Conservation (phyloP, 331 rosid genomes). For the Telfairia occidentalis region DNA sequence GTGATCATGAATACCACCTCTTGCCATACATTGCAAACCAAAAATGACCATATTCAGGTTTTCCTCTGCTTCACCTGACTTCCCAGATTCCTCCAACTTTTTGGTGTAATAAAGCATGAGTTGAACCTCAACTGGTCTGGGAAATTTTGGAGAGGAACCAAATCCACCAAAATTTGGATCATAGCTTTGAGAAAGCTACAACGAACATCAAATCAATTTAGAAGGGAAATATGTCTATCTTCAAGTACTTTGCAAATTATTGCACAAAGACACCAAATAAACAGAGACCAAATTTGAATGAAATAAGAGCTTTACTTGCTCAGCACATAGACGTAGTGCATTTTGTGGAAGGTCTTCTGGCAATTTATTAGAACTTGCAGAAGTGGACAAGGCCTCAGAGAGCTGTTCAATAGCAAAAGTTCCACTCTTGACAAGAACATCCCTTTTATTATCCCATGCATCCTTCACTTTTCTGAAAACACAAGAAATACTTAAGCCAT, state of each 20-base stretch:
- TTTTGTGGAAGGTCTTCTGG: slow-evolving; percentile 49
- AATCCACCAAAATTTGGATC: slow-evolving; percentile 81
- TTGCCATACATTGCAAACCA: slow-evolving; percentile 80
- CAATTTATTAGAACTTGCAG: slow-evolving; percentile 55
- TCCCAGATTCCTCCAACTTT: slow-evolving; percentile 53
- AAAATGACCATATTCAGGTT: slow-evolving; percentile 44
- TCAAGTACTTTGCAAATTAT: neutral
- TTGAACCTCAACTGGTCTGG: slow-evolving; percentile 88
- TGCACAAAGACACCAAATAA: neutral
- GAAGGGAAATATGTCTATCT: neutral
- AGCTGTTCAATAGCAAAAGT: slow-evolving; percentile 74
- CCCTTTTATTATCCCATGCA: slow-evolving; percentile 70
- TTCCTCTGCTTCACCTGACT: slow-evolving; percentile 34
- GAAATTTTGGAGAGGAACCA: slow-evolving; percentile 93
- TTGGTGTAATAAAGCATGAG: slow-evolving; percentile 71
- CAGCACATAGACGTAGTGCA: slow-evolving; percentile 57
- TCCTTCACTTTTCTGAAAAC: slow-evolving; percentile 72
- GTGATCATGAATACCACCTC: slow-evolving; percentile 88
- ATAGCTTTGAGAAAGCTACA: slow-evolving; percentile 64
- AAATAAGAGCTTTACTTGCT: slow-evolving; percentile 43
- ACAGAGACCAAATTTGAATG: neutral
- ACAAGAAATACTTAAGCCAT: slow-evolving; percentile 12
- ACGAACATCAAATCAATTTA: slow-evolving; percentile 9
- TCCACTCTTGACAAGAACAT: slow-evolving; percentile 76
- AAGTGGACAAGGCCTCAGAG: slow-evolving; percentile 60